Conservation (phyloP, 345 rosid species). For the Odontarrhena argentea region DNA sequence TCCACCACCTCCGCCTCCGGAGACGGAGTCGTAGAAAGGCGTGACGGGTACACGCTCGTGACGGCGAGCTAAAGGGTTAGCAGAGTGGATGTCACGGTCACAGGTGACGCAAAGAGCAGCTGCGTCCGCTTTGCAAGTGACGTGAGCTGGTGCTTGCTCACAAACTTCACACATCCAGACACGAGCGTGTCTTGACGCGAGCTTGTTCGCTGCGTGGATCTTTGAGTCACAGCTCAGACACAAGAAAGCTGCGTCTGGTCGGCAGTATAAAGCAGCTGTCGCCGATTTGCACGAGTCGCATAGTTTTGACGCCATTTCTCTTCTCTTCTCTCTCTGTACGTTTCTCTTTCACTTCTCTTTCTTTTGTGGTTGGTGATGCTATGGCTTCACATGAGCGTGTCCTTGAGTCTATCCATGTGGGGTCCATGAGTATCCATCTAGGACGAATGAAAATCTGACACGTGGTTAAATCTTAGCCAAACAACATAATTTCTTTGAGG, state of each 20-base stretch:
- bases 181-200: slow-evolving; percentile 94
- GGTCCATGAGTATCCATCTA: slow-evolving; percentile 50
- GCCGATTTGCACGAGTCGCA: slow-evolving; percentile 97
- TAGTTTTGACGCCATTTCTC: slow-evolving; percentile 76
- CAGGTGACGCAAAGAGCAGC: slow-evolving; percentile 96
- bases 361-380: slow-evolving; percentile 39
- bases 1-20: slow-evolving; percentile 31
- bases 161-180: slow-evolving; percentile 95
- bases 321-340: not conserved
- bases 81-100: slow-evolving; percentile 97
- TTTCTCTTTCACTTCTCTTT: slow-evolving; percentile 15
- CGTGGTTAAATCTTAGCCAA: slow-evolving; percentile 67
- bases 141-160: slow-evolving; percentile 96
- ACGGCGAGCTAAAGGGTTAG: slow-evolving; percentile 86
- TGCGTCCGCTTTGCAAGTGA: slow-evolving; percentile 97
- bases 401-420: slow-evolving; percentile 59
- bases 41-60: slow-evolving; percentile 86
- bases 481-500: slow-evolving; percentile 20
- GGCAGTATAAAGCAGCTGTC: slow-evolving; percentile 78
- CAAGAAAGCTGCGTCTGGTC: slow-evolving; percentile 91
- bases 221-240: slow-evolving; percentile 82
- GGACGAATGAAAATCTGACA: slow-evolving; percentile 38
- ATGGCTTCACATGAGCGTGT: slow-evolving; percentile 41
- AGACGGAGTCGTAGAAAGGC: slow-evolving; percentile 70
- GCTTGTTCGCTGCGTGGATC: slow-evolving; percentile 91